Base-by-base conservation (phyloP, 1,139 yeast species). In the Pichia sp. region DNA sequence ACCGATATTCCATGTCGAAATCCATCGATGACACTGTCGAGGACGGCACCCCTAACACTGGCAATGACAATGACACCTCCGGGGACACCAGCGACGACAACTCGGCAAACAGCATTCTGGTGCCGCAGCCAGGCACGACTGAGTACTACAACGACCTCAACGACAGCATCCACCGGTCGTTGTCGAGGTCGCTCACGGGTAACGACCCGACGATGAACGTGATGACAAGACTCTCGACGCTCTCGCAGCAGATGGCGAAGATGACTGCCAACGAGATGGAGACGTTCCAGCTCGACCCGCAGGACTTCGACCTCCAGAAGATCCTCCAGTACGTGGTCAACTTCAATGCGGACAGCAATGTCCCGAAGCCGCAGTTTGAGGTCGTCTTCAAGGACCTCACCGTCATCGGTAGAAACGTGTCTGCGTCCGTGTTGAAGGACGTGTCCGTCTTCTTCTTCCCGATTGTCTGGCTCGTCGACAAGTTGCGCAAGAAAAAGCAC, bases 341-440 rank as follows among this genome's bases (percentile, higher is more conserved):
- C 16, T 58, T 64, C 10, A 62, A 74, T 1, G 60, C 62, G 26
- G 71, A 72, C 41, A 75, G 76, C 58, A 81, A 81, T 18, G 70
- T 79, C 28, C 69, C 71, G 39, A 62, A 70, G 34, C 71, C 80
- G 53, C 63, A 69, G 23, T 66, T 79, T 4, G 83, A 83, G 53
- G 71, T 80, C 3, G 66, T 74, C 2, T 70, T 79, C 54, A 71
- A 74, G 58, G 70, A 76, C 55, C 68, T 79, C n/a, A 64, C 71
- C 2, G 78, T 79, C 9, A 65, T 64, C 48, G 85, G 84, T 54
- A 65, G 68, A 36, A 83, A 80, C 61, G 71, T 75, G 30, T 66
- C 78, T 2, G 72, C 76, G 37, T 66, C 79, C 4, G 72, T 74
- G 54, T 75, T 74, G 30, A 70, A 71, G n/a, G 79, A 82, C 13